phyloP scores from a whole-genome alignment of 441 rosid species.

The Populus hybrid region DNA sequence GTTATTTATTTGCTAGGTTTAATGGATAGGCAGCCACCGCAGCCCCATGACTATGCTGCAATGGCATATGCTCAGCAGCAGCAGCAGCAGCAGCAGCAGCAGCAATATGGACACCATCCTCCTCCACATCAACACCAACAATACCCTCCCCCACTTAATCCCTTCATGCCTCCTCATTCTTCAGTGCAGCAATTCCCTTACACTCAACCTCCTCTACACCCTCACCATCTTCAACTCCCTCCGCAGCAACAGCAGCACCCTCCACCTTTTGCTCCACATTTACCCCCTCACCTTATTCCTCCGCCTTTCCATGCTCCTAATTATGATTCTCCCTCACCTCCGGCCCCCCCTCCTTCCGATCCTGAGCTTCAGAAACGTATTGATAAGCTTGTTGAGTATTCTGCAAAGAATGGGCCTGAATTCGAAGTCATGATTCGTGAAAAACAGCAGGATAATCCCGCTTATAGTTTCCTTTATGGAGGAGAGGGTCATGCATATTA shows the following conservation, averaged over 20 bases:
- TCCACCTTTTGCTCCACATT: slow-evolving; percentile 58
- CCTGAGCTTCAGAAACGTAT: slow-evolving; percentile 94
- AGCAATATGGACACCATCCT: slow-evolving; percentile 71
- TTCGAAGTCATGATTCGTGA: slow-evolving; percentile 96
- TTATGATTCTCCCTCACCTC: slow-evolving; percentile 79
- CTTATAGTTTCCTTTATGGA: slow-evolving; percentile 80
- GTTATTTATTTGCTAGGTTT: neutral
- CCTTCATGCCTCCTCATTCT: slow-evolving; percentile 64
- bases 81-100: slow-evolving; percentile 79
- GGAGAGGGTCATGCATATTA: slow-evolving; percentile 93
- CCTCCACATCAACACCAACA: slow-evolving; percentile 71
- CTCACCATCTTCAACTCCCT: slow-evolving; percentile 58
- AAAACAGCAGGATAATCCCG: slow-evolving; percentile 95
- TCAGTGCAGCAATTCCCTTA: slow-evolving; percentile 81
- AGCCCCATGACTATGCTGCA: slow-evolving; percentile 54
- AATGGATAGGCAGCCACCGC: slow-evolving; percentile 58
- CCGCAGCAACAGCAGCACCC: slow-evolving; percentile 71
- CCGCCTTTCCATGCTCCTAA: slow-evolving; percentile 52
- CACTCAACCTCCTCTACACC: slow-evolving; percentile 65
- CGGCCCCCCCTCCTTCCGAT: slow-evolving; percentile 80
- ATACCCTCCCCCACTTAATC: slow-evolving; percentile 49
- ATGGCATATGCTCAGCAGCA: slow-evolving; percentile 80
- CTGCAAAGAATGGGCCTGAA: slow-evolving; percentile 90
- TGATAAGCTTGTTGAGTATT: slow-evolving; percentile 91
- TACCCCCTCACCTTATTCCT: slow-evolving; percentile 62